Percentiles rank a stretch among this genome's conserved stretches.
These are phyloP conservation scores for Euphorbia lathyris DNA, from an alignment of 345 rosid species.

Conservation along the genomic window DNA sequence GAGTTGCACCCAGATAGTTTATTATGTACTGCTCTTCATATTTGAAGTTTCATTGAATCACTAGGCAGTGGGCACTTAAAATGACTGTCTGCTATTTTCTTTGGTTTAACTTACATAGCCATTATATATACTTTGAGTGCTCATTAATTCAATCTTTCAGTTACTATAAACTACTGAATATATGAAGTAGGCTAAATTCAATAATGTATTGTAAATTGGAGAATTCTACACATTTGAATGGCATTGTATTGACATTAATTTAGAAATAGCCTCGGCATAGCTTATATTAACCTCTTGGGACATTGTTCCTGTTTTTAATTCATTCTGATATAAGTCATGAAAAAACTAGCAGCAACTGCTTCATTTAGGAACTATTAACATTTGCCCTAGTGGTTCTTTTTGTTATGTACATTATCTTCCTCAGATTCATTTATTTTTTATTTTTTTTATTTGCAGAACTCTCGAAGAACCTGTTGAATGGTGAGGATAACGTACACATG, in stretches of 20 bases:
- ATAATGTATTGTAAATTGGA: neutral
- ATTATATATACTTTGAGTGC: constrained; percentile 3
- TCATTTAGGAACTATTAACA: constrained; percentile 1
- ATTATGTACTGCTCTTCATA: neutral
- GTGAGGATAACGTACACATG: constrained; percentile 28
- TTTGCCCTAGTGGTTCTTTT: neutral
- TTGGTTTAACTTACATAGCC: neutral
- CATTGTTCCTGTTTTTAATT: neutral
- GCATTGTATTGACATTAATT: constrained; percentile 9
- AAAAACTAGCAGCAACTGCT: neutral
- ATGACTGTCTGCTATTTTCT: neutral
- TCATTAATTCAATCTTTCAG: neutral
- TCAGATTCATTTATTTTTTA: neutral
- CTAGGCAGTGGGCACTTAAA: neutral
- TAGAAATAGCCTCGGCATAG: neutral
- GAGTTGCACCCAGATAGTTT: too few relatives aligned
- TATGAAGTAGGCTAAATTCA: constrained; percentile 1
- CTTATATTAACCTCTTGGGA: neutral
- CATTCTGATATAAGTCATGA: neutral
- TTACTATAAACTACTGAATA: neutral
- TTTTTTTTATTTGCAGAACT: constrained; percentile 35
- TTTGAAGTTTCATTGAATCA: neutral
- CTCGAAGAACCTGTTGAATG: constrained; percentile 27
- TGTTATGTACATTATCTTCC: neutral
- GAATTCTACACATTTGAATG: neutral